Base-by-base conservation (phyloP, 352 stramenopile genomes). In the Phytopythium sindhum region DNA sequence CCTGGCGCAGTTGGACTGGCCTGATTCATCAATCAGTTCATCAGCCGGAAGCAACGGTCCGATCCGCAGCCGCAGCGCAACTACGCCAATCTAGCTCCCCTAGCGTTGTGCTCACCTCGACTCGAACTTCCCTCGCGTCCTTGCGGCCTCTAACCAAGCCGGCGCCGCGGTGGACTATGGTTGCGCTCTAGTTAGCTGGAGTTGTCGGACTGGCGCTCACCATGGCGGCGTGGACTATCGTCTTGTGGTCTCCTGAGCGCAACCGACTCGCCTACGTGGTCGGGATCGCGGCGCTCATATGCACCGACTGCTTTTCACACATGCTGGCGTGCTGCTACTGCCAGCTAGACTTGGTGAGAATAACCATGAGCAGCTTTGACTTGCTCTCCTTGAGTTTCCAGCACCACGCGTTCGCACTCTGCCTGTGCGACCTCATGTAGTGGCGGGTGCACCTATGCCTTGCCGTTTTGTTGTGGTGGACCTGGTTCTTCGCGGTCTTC, bases 361-460 rank as follows among this genome's bases (percentile, higher is more conserved):
- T 21, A 44, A 14, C 21, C 10, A 14, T 4, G 17, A 44, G 14
- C 12, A 44, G 37, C 12, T 44, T 44, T 2, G 37, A 44, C 37
- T 4, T 44, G 4, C 37, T 19, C 37, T 44, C 21, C 10, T 44
- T 14, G 23, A 54, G 14, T 26, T 37, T 54, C 23, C 48, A 54
- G 47, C 23, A 33, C 23, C 28, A 53, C n/a, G 47, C 48, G 48
- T n/a, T 54, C 21, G 23, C 47, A 2, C 11, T 53, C 17, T 75
- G 69, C 37, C 48, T 84, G 21, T 64, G 71, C 21, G 69, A 72
- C 55, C 39, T 81, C 47, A 62, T 74, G 28, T 17, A 48, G 0
- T 89, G 80, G 75, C 59, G 72, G 44, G 6, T 39, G 10, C 58
- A 68, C 19, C 67, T 42, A 4, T 57, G 56, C 28, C 50, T 86